Evolutionary conservation across 2,329 filamentous ascomycete genomes (phyloP), one percentile per base, ranked within the genome.

Genomic region (Bipolaris cookei): DNA sequence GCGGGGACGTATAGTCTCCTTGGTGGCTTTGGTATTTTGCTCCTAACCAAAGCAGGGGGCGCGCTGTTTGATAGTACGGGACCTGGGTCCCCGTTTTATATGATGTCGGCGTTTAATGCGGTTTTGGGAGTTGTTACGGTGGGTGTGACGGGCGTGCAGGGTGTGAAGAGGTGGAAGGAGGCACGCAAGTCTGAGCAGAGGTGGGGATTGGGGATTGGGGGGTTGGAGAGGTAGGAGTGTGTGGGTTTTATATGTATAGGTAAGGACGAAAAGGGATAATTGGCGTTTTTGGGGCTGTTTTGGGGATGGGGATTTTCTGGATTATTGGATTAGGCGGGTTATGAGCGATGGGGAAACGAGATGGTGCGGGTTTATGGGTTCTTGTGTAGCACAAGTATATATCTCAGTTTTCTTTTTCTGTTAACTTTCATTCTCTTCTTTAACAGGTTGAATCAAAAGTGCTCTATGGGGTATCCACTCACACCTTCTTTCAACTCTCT

Each of bases 1-100:
- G 94, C 95, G 0, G 95, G 95, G 2, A 89, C 97, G 1, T 99
- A 99, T 77, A 96, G 91, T 51, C 86, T 97, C 61, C 92, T 90
- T 54, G 95, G 95, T 10, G 95, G 94, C 13, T 90, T 88, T 0
- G 95, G 93, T 0, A 99, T 99, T 50, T 76, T 99, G 52, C 77
- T 98, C 4, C 83, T 99, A 14, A 98, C 95, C 0, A 99, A 99
- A 78, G 76, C 95, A 3, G 95, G 95, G 11, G 95, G 95, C 0
- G 86, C 87, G 35, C 77, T 97, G 45, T 99, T 98, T 70, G 95
- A 99, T 75, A 82, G 77, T 18, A 80, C 88, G 51, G 88, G 88
- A 1, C 83, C 83, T 2, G 90, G 90, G 0, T 90, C 91, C 10
- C 95, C 95, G 0, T 98, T 99, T 74, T 97, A 92, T 73, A 89